Evolutionary conservation across 2,329 filamentous ascomycete species (phyloP), one percentile per base, ranked within the genome.

Genomic region (Westerdykella aurantiaca): DNA sequence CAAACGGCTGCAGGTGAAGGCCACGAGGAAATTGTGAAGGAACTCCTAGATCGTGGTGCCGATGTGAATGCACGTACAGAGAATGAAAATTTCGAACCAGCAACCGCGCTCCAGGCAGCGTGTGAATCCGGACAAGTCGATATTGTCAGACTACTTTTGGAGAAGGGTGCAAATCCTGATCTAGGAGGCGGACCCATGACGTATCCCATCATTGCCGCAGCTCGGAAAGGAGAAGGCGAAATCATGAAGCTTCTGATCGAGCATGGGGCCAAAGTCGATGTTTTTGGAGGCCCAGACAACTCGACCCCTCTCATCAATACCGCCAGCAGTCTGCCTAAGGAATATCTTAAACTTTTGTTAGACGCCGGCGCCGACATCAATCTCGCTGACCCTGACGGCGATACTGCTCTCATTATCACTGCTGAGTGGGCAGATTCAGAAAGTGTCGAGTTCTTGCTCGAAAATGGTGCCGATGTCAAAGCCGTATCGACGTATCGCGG

Each of bases 91-190:
- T 45, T 44, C 29, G 7, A 25, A 4, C 10, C 42, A 17, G 21
- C 18, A 6, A 48, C 38, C 5, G 46, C 46, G 21, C 39, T 48
- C n/a, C 39, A 42, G 21, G 42, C 42, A 14, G 45, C 45, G 31
- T 16, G 16, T 16, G 38, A 35, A 34, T 31, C 34, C 18, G 42
- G 45, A n/a, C n/a, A 41, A 13, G 33, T 21, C 5, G 38, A 44
- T 11, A 42, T 44, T 10, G 42, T 47, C 5, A 13, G 35, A 12
- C 22, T 41, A 12, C 42, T 47, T 9, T 38, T 47, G 12, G 34
- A 41, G 6, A 12, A 33, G 7, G 42, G 38, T 17, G 45, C 45
- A 10, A 34, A 45, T 29, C 38, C 39, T 2, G 25, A 47, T 25
- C 31, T 43, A 23, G 41, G 37, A 22, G 35, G 12, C 22, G 44